Conservation (phyloP, 2,329 filamentous ascomycete genomes). For the Grosmannia penicillata region DNA sequence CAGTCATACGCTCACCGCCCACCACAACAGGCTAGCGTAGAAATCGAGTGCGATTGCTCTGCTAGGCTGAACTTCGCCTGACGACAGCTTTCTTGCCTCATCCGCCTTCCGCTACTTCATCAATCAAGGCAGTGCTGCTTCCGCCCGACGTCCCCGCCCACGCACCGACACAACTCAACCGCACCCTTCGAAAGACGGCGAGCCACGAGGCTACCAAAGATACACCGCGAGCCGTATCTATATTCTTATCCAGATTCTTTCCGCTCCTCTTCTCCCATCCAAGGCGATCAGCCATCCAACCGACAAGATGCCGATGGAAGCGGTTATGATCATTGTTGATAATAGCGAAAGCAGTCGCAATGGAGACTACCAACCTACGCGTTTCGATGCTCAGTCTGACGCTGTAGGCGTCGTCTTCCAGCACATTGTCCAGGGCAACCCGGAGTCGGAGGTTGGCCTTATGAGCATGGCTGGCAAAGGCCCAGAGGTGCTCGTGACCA, state of each 20-base stretch:
- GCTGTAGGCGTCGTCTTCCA: conserved; percentile 92
- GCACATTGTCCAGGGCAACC: conserved; percentile 86
- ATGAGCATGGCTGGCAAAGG: conserved; percentile 98
- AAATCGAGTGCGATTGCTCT: not conserved
- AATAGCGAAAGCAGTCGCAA: conserved; percentile 98
- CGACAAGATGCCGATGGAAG: conserved; percentile 88
- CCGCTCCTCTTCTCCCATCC: not conserved
- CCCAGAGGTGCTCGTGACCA: conserved; percentile 91
- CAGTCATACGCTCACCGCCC: conserved; percentile 6
- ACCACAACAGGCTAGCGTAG: conserved; percentile 1
- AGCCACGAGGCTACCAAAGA: no score
- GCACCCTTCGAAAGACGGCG: no score
- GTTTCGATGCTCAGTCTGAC: conserved; percentile 93
- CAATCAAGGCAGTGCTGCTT: not conserved
- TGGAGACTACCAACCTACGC: conserved; percentile 79
- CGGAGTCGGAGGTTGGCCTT: conserved; percentile 89
- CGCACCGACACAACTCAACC: not conserved
- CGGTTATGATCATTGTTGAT: conserved; percentile 98
- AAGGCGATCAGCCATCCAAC: conserved; percentile 1
- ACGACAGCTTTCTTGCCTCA: conserved; percentile 13
- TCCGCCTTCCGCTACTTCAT: not conserved
- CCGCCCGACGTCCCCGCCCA: not conserved
- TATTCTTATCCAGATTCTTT: not conserved
- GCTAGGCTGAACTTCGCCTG: conserved; percentile 11
- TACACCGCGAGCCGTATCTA: no score